A percentile compares a stretch with the other conserved stretches of the same genome.
Evolutionary conservation across 2,329 filamentous ascomycete genomes (phyloP).

Genomic region (Trichoderma simmonsii): DNA sequence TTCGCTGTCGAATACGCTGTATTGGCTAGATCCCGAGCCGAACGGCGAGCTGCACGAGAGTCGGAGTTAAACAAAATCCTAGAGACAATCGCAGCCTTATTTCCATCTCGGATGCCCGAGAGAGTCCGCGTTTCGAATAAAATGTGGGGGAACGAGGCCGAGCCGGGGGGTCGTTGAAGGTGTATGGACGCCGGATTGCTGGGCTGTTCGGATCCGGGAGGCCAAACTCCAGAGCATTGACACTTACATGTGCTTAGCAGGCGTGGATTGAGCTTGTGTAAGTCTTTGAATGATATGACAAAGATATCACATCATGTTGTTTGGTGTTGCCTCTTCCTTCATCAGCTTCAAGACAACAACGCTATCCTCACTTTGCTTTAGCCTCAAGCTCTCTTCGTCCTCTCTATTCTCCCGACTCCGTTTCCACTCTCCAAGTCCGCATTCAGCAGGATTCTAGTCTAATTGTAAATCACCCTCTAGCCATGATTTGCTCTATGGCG

Average conservation of each 20-base stretch:
- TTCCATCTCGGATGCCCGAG: slow-evolving; percentile 11
- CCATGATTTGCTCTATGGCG: background rate
- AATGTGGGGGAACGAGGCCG: background rate
- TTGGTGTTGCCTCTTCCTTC: too few species aligned
- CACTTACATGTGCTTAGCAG: background rate
- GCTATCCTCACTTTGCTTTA: background rate
- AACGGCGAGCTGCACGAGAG: background rate
- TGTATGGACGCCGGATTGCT: background rate
- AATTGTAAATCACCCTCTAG: background rate
- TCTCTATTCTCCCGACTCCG: background rate
- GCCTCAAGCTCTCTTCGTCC: background rate
- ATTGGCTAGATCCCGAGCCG: background rate
- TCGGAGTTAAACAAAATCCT: background rate
- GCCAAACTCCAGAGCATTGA: background rate
- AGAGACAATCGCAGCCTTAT: background rate
- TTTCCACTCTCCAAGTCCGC: background rate
- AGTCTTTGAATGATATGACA: background rate
- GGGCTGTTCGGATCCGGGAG: background rate
- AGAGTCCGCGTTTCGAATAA: background rate
- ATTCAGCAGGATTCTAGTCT: background rate
- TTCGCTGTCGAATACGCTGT: background rate
- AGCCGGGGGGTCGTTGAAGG: background rate
- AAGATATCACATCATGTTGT: background rate
- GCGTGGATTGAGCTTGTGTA: background rate
- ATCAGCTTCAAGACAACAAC: background rate